Evolutionary conservation across 140 eudicot species (phyloP).

Genomic region (Senecio squalidus): DNA sequence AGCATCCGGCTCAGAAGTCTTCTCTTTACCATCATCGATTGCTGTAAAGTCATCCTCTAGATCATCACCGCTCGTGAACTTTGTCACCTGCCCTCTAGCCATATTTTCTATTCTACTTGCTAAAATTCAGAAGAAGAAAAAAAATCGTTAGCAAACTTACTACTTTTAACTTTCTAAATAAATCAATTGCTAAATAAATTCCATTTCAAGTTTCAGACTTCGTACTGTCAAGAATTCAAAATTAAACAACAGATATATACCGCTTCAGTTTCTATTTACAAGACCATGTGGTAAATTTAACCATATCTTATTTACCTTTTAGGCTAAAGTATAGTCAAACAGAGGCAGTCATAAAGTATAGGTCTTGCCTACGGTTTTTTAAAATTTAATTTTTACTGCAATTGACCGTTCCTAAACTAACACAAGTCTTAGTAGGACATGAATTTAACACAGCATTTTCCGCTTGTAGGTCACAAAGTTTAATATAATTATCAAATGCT

Average conservation of each 20-base stretch:
- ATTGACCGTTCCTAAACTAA: not conserved
- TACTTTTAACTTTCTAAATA: not conserved
- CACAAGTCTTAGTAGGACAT: no score
- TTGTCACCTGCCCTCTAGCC: constrained; percentile 75
- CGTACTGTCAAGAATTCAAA: no score
- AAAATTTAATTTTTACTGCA: not conserved
- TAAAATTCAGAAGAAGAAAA: constrained; percentile 19
- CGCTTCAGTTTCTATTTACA: no score
- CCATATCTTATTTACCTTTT: no score
- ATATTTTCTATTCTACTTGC: constrained; percentile 31
- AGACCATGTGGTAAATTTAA: no score
- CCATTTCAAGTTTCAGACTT: not conserved
- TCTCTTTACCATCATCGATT: constrained; percentile 23
- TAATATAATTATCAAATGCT: no score
- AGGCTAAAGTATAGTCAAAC: no score
- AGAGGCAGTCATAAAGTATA: not conserved
- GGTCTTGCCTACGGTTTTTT: no score
- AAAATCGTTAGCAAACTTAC: not conserved
- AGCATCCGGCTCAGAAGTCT: constrained; percentile 17
- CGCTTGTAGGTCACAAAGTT: no score
- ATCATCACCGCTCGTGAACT: constrained; percentile 82
- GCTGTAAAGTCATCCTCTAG: constrained; percentile 72
- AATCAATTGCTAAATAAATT: not conserved
- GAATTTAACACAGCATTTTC: no score
- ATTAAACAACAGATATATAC: no score